These are phyloP conservation scores for Geranium rotundifolium DNA, from an alignment of 345 rosid species.

Conservation along the genomic window DNA sequence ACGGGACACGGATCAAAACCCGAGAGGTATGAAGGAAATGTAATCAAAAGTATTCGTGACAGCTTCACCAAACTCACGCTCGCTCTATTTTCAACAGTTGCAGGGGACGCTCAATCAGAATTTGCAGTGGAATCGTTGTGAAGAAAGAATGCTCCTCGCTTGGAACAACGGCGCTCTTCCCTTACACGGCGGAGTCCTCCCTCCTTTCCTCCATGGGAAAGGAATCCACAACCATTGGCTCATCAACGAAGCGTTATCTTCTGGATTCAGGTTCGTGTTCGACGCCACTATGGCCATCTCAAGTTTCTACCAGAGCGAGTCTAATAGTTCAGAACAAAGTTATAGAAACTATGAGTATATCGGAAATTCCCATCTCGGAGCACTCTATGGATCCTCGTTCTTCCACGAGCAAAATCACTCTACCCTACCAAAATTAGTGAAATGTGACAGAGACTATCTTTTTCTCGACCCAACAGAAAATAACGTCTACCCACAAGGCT, in stretches of 20 bases:
- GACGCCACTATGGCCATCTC: conserved; percentile 71
- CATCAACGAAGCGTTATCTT: conserved; percentile 52
- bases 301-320: conserved; percentile 19
- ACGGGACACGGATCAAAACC: conserved; percentile 31
- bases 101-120: conserved; percentile 46
- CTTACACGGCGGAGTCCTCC: conserved; percentile 61
- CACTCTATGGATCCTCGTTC: conserved; percentile 50
- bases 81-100: conserved; percentile 41
- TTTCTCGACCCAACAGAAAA: conserved; percentile 25
- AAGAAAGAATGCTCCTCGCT: conserved; percentile 50
- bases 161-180: conserved; percentile 59
- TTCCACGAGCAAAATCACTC: conserved; percentile 32
- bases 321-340: conserved; percentile 11
- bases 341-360: conserved; percentile 59
- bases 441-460: conserved; percentile 39
- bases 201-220: conserved; percentile 71
- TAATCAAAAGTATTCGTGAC: conserved; percentile 12
- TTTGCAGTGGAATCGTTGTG: conserved; percentile 26
- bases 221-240: conserved; percentile 61
- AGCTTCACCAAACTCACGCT: conserved; percentile 25
- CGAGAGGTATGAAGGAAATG: conserved; percentile 55
- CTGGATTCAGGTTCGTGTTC: conserved; percentile 56
- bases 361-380: conserved; percentile 69
- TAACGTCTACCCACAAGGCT: conserved; percentile 12
- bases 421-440: conserved; percentile 48